Percentiles rank a stretch among this genome's conserved stretches.
Evolutionary conservation across 2,329 filamentous ascomycete genomes (phyloP).

Genomic region (Botryotinia convoluta): DNA sequence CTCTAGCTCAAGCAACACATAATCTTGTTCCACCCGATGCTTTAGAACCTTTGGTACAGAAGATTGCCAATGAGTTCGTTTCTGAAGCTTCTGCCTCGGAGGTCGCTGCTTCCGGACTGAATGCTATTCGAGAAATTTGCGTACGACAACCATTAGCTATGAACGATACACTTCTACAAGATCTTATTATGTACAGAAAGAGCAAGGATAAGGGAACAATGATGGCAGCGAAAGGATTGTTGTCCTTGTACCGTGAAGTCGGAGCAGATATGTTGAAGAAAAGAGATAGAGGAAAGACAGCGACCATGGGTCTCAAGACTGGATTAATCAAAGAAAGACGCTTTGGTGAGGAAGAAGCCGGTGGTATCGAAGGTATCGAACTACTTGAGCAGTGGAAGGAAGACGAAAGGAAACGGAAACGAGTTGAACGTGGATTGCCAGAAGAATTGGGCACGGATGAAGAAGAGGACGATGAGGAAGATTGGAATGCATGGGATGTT

Average conservation of each 20-base stretch:
- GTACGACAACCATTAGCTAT: slow-evolving; percentile 92
- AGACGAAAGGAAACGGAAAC: slow-evolving; percentile 75
- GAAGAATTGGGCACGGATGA: slow-evolving; percentile 60
- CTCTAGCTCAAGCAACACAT: slow-evolving; percentile 87
- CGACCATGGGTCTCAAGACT: slow-evolving; percentile 74
- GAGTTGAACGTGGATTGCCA: slow-evolving; percentile 64
- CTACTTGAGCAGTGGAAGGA: slow-evolving; percentile 91
- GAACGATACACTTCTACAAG: slow-evolving; percentile 91
- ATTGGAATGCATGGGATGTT: slow-evolving; percentile 38
- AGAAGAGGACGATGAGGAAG: slow-evolving; percentile 45
- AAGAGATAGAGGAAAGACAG: slow-evolving; percentile 87
- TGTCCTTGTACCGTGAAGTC: slow-evolving; percentile 88
- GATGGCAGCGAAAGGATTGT: slow-evolving; percentile 92
- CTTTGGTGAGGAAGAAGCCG: slow-evolving; percentile 78
- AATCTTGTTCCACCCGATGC: slow-evolving; percentile 88
- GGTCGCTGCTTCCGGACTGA: slow-evolving; percentile 87
- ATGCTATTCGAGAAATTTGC: slow-evolving; percentile 93
- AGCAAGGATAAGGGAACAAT: slow-evolving; percentile 99
- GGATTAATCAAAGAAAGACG: slow-evolving; percentile 74
- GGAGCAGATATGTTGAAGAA: slow-evolving; percentile 85
- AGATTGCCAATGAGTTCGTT: slow-evolving; percentile 98
- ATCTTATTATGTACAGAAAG: slow-evolving; percentile 92
- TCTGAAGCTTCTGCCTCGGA: slow-evolving; percentile 90
- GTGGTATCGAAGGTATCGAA: slow-evolving; percentile 88
- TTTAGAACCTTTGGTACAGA: slow-evolving; percentile 84